A percentile compares a stretch with the other conserved stretches of the same genome.
Evolutionary conservation across 2,329 filamentous ascomycete species (phyloP).

Genomic region (Ilyonectria destructans): DNA sequence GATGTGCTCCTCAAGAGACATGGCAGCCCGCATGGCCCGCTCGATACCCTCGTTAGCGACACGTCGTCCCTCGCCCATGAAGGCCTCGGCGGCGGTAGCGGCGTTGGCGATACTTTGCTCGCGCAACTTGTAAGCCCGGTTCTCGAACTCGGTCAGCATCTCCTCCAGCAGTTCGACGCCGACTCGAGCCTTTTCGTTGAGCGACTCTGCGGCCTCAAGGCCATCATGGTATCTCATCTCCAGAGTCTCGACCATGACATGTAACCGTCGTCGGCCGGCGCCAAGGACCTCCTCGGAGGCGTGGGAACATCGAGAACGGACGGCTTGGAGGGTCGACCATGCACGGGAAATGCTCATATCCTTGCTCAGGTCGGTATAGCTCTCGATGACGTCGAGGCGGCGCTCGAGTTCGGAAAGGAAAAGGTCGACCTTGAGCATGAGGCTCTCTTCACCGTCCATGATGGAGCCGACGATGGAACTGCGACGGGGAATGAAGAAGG

Average conservation of each 20-base stretch:
- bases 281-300: conserved; percentile 93
- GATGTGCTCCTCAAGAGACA: conserved; percentile 87
- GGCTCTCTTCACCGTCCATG: conserved; percentile 75
- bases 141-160: conserved; percentile 90
- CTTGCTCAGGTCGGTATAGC: conserved; percentile 86
- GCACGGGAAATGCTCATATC: conserved; percentile 89
- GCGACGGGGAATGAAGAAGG: conserved; percentile 71
- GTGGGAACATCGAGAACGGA: conserved; percentile 89
- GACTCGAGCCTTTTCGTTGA: conserved; percentile 93
- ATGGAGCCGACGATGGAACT: conserved; percentile 74
- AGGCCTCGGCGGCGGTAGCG: conserved; percentile 77
- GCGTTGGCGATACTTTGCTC: conserved; percentile 81
- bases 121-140: conserved; percentile 83
- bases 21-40: conserved; percentile 85
- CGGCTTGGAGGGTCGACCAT: conserved; percentile 88
- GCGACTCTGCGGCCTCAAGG: conserved; percentile 84
- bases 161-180: conserved; percentile 89
- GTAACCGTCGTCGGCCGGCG: conserved; percentile 85
- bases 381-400: conserved; percentile 89
- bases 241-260: conserved; percentile 92
- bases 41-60: conserved; percentile 86
- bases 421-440: conserved; percentile 79
- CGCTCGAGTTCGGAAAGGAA: conserved; percentile 91
- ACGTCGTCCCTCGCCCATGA: conserved; percentile 85
- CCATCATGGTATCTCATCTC: conserved; percentile 91